Evolutionary conservation across 2,329 filamentous ascomycete genomes (phyloP), one percentile per base, ranked within the genome.

Genomic region (Colletotrichum sidae): DNA sequence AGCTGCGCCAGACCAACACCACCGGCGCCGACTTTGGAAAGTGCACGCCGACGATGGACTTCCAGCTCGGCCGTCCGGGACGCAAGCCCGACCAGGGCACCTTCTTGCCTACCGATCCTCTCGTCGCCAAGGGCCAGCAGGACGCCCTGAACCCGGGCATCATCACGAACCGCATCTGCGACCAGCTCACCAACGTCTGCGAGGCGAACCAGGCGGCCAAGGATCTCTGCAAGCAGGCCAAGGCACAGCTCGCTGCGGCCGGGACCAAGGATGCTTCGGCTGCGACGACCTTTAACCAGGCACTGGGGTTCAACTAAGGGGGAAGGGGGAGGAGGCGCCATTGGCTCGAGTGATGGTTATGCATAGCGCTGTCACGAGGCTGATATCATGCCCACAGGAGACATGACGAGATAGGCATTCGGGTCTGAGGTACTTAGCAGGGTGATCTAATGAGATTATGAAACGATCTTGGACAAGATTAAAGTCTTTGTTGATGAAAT

Each of bases 71-170:
- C 12, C 83, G 84, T 2, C 70, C 78, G 50, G 83, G 83, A n/a
- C 85, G 86, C 58, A 73, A 79, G 8, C 75, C 79, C 17, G 77
- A 77, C 53, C 86, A 88, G 73, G 84, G 82, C 71, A 88, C 86
- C 37, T 90, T 89, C 81, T 80, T 87, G 69, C 84, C 87, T 45
- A 81, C 78, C 11, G 87, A 89, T 71, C 75, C 83, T 8, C 71
- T 84, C 7, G 82, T 88, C 35, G 83, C 82, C 68, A 74, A 84
- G 71, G 86, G 85, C 37, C 85, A 88, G 74, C 75, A 82, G 65
- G 86, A 88, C 67, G 85, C 86, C 34, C 76, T 88, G 11, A 88
- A 88, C 81, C 86, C 86, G 34, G 86, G 84, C 76, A 89, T 89
- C 77, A 89, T 89, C 78, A 88, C 85, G 70, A 88, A 87, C 77